These are phyloP conservation scores for Dryas octopetala DNA, from an alignment of 306 rosid species.

Conservation along the genomic window DNA sequence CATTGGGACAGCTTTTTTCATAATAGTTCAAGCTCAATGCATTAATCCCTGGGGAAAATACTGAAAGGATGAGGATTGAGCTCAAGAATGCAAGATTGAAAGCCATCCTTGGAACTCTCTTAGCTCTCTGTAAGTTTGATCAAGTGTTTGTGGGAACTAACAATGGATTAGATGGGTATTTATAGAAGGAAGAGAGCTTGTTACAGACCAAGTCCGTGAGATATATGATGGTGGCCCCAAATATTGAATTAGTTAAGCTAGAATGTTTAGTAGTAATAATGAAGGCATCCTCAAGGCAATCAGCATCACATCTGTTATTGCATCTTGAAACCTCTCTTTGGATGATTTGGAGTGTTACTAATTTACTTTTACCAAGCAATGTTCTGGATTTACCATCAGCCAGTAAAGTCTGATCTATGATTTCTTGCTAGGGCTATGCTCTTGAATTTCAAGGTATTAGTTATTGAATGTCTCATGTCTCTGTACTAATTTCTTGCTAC, in stretches of 20 bases:
- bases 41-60: conserved; percentile 28
- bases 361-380: not conserved
- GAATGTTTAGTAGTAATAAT: conserved; percentile 43
- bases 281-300: conserved; percentile 57
- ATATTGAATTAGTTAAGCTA: conserved; percentile 37
- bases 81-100: conserved; percentile 39
- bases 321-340: not conserved
- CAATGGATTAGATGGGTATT: conserved; percentile 18
- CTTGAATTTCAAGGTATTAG: conserved; percentile 14
- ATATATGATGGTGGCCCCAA: conserved; percentile 38
- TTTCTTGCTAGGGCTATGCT: not conserved
- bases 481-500: not conserved
- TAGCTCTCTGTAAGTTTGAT: conserved; percentile 16
- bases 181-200: conserved; percentile 40
- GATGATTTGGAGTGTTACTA: not conserved
- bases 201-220: conserved; percentile 18
- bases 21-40: conserved; percentile 74
- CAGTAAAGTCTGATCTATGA: not conserved
- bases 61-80: conserved; percentile 44
- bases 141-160: conserved; percentile 21
- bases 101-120: conserved; percentile 40
- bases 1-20: conserved; percentile 64
- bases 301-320: conserved; percentile 26
- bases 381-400: not conserved
- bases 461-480: not conserved